phyloP scores from a whole-genome alignment of 768 basidiomycete species.

The Kwoniella sp. region DNA sequence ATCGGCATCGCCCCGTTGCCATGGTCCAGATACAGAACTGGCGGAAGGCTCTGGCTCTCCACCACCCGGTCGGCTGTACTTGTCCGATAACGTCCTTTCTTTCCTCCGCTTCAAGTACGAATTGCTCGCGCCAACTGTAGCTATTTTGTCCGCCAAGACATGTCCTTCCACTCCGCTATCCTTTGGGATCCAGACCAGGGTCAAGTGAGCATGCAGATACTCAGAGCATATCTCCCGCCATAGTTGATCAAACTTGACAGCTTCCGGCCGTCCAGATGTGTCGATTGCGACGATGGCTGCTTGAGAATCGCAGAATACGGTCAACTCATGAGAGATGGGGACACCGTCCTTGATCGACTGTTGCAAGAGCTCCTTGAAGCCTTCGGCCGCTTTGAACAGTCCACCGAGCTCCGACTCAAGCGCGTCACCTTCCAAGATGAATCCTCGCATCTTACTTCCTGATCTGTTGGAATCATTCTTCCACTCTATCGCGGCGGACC shows the following conservation, averaged over 20 bases:
- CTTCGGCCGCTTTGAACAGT: constrained; percentile 52
- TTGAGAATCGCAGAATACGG: constrained; percentile 54
- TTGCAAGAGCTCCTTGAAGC: constrained; percentile 42
- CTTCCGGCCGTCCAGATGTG: constrained; percentile 49
- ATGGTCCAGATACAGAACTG: constrained; percentile 42
- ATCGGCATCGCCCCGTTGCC: constrained; percentile 50
- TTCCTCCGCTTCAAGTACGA: constrained; percentile 49
- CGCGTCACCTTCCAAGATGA: constrained; percentile 43
- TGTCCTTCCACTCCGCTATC: constrained; percentile 49
- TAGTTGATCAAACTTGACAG: constrained; percentile 47
- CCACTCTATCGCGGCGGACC: constrained; percentile 56
- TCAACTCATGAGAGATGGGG: constrained; percentile 45
- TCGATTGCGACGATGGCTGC: constrained; percentile 53
- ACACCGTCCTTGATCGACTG: constrained; percentile 37
- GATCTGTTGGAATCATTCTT: constrained; percentile 35
- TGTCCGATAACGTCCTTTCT: constrained; percentile 34
- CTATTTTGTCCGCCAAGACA: constrained; percentile 52
- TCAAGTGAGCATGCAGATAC: constrained; percentile 44
- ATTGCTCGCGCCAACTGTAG: constrained; percentile 50
- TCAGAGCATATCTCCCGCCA: constrained; percentile 48
- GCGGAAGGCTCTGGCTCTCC: constrained; percentile 41
- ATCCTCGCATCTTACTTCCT: constrained; percentile 50
- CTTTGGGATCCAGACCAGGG: constrained; percentile 54
- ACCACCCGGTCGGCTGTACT: constrained; percentile 35
- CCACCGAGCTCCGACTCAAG: constrained; percentile 53